These are phyloP conservation scores for Elaeagnus macrophylla DNA, from an alignment of 306 rosid species.

Conservation along the genomic window DNA sequence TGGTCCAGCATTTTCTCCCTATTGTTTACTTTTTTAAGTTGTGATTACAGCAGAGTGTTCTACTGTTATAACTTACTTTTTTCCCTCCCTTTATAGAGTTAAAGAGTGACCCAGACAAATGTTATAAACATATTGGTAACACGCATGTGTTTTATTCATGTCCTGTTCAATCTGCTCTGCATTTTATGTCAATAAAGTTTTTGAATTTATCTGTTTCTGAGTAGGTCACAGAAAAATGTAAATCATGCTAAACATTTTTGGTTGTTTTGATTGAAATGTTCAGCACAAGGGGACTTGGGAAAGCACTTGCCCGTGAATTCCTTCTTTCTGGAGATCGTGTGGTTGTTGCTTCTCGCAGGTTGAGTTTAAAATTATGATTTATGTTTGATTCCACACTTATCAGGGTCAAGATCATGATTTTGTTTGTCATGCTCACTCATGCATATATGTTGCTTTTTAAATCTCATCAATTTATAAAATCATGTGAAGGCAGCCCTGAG, in stretches of 20 bases:
- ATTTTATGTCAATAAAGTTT: no score
- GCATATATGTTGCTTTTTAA: conserved; percentile 19
- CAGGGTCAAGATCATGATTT: neutral
- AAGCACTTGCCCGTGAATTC: conserved; percentile 91
- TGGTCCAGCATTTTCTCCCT: neutral
- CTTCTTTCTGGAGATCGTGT: conserved; percentile 89
- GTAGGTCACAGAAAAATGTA: neutral
- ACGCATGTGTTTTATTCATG: neutral
- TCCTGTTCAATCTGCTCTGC: no score
- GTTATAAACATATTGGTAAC: neutral
- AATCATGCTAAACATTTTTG: conserved; percentile 11
- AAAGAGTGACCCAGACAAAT: neutral
- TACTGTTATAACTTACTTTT: neutral
- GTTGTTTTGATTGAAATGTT: conserved; percentile 23
- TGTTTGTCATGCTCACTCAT: conserved; percentile 11
- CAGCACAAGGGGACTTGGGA: conserved; percentile 95
- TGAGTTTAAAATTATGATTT: conserved; percentile 20
- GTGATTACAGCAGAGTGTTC: neutral
- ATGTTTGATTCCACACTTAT: conserved; percentile 6
- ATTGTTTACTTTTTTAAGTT: neutral
- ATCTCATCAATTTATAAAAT: conserved; percentile 12
- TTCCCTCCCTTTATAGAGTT: neutral
- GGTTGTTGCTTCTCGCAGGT: conserved; percentile 90
- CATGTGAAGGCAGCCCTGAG: conserved; percentile 57
- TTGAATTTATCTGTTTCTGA: neutral